phyloP scores from a whole-genome alignment of 768 basidiomycete genomes.

The Pleurotus citrinopileatus region DNA sequence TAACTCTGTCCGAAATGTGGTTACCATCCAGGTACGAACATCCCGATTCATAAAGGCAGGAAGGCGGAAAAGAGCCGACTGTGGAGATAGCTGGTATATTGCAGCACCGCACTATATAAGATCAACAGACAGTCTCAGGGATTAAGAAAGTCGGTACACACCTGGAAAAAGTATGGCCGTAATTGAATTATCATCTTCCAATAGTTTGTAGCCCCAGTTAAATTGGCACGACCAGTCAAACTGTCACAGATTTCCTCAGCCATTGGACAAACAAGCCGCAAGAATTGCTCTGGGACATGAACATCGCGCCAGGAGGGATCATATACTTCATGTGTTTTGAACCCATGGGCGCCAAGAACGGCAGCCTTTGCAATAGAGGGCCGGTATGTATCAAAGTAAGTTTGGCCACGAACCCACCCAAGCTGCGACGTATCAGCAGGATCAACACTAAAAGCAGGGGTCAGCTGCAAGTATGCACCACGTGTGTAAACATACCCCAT shows the following conservation, averaged over 20 bases:
- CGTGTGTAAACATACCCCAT: conserved; percentile 17
- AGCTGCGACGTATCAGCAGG: conserved; percentile 19
- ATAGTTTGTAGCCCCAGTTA: conserved; percentile 18
- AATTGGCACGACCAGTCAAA: conserved; percentile 10
- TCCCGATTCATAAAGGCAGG: conserved; percentile 21
- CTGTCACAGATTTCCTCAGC: conserved; percentile 12
- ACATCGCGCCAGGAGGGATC: conserved; percentile 15
- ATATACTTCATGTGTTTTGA: conserved; percentile 14
- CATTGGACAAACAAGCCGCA: conserved; percentile 13
- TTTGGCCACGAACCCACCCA: conserved; percentile 21
- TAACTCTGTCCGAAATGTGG: conserved; percentile 18
- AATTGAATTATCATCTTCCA: conserved; percentile 20
- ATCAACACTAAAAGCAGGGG: conserved; percentile 19
- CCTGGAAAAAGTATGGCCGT: conserved; percentile 20
- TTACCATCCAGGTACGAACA: conserved; percentile 25
- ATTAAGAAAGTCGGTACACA: conserved; percentile 1
- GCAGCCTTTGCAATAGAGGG: conserved; percentile 23
- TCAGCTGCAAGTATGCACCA: background rate
- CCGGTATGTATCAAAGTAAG: conserved; percentile 20
- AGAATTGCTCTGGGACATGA: conserved; percentile 15
- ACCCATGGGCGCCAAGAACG: conserved; percentile 17
- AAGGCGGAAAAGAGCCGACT: conserved; percentile 24
- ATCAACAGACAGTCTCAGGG: background rate
- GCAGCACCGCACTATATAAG: conserved; percentile 22
- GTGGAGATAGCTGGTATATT: conserved; percentile 18